Evolutionary conservation across 148 eudicot genomes (phyloP), one percentile per base, ranked within the genome.

Genomic region (Rhododendron mucronatum): DNA sequence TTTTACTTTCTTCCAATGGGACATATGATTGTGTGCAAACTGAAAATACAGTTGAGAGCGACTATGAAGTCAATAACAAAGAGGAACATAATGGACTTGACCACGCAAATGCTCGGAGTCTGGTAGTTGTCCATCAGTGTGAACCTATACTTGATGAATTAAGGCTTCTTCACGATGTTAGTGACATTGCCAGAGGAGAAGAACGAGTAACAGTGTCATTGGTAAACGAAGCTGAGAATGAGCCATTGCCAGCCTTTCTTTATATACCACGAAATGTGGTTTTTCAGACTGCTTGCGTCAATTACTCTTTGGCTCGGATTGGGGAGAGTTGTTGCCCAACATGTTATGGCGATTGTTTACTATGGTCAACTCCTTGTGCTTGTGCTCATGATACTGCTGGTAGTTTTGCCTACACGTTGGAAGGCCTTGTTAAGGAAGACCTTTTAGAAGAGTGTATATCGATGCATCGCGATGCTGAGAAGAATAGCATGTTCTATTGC

Each of bases 281-380:
- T 75, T 92, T 81, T 71, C 92, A 90, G 65, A 90, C 83, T 88
- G 99, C 98, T 83, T 78, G 91, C 85, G 87, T 93, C 61, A 89
- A 87, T 13, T 83, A 92, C 83, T 90, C 91, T 81, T 91, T 95
- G 74, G 93, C 94, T 86, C 93, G 92, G 84, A 91, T 95, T 79
- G 92, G 93, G 41, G 94, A 89, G 79, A 91, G 89, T 86, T 88
- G 90, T 81, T 96, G 98, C 86, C 78, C 86, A 63, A 89, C 87
- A 21, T 96, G 99, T 85, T 85, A 41, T 84, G 96, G 92, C 50
- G 91, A 93, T 83, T 95, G 98, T 88, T 82, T 92, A 87, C 86
- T 92, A 21, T 83, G 57, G 28, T 74, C 90, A 35, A 74, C 84
- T 41, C 91, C 96, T 84, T 93, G 95, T 90, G 92, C 91, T 47